These are phyloP conservation scores for Cymbidium sinense DNA, from an alignment of 106 monocot genomes.

Conservation along the genomic window DNA sequence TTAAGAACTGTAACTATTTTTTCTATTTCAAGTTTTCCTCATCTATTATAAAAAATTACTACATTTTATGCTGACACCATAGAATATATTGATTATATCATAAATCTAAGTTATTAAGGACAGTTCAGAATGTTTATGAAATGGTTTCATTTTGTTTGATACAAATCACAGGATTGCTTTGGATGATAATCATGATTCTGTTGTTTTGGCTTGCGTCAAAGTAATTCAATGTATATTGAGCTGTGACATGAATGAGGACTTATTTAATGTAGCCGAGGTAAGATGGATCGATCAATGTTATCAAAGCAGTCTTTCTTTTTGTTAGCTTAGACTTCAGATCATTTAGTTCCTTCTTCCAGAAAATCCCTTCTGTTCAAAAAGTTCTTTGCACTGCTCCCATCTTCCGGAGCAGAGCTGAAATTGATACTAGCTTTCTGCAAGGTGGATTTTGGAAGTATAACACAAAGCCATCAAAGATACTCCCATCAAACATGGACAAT, in stretches of 20 bases:
- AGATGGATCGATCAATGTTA: background rate
- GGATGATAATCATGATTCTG: conserved; percentile 97
- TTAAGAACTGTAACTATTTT: background rate
- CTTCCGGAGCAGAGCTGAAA: conserved; percentile 72
- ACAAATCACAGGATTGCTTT: conserved; percentile 66
- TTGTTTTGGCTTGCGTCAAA: conserved; percentile 79
- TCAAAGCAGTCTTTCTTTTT: background rate
- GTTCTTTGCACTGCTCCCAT: conserved; percentile 72
- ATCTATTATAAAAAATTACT: background rate
- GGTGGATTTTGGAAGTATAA: conserved; percentile 99
- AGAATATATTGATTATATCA: background rate
- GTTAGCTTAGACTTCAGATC: background rate
- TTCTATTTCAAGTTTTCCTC: background rate
- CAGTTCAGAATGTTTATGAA: background rate
- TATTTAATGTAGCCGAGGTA: conserved; percentile 73
- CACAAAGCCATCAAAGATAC: conserved; percentile 77
- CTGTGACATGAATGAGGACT: conserved; percentile 72
- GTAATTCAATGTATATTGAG: conserved; percentile 62
- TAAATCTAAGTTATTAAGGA: background rate
- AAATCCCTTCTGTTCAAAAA: conserved; percentile 36
- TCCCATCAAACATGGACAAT: conserved; percentile 31
- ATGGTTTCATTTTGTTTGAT: background rate
- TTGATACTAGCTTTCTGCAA: conserved; percentile 68
- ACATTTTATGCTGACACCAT: background rate
- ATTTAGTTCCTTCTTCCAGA: conserved; percentile 36